Conservation (phyloP, 1,284 basidiomycete species). For the Cerrena zonata region DNA sequence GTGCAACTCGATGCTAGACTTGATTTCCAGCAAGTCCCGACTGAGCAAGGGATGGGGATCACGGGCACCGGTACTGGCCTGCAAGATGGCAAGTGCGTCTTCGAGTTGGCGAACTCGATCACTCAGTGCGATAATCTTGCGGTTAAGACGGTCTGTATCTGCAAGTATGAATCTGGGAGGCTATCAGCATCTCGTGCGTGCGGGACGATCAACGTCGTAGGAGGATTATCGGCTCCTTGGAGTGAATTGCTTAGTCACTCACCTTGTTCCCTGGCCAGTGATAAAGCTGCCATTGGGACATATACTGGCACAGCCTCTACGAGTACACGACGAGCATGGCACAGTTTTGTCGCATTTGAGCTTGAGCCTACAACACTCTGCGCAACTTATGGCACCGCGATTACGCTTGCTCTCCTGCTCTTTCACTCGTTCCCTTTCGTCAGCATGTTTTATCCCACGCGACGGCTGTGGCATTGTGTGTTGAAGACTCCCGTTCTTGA, state of each 20-base stretch:
- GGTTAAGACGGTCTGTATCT: conserved; percentile 68
- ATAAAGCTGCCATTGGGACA: conserved; percentile 58
- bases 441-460: not conserved
- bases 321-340: conserved; percentile 69
- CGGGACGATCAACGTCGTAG: not conserved
- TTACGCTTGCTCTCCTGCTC: conserved; percentile 59
- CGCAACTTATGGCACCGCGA: conserved; percentile 65
- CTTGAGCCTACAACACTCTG: conserved; percentile 61
- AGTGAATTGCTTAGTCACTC: too few species aligned
- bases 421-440: not conserved
- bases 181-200: not conserved
- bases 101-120: conserved; percentile 70
- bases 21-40: conserved; percentile 56
- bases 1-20: conserved; percentile 37
- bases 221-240: too few species aligned
- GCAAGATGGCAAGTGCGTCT: conserved; percentile 55
- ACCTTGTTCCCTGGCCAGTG: conserved; percentile 70
- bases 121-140: conserved; percentile 67
- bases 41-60: conserved; percentile 58
- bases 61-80: conserved; percentile 28
- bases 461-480: not conserved
- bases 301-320: conserved; percentile 59
- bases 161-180: conserved; percentile 61
- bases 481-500: too few species aligned
- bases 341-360: conserved; percentile 49